Conservation (phyloP, 192 early-diverging fungal genomes). For the Coemansia nantahalensis region DNA sequence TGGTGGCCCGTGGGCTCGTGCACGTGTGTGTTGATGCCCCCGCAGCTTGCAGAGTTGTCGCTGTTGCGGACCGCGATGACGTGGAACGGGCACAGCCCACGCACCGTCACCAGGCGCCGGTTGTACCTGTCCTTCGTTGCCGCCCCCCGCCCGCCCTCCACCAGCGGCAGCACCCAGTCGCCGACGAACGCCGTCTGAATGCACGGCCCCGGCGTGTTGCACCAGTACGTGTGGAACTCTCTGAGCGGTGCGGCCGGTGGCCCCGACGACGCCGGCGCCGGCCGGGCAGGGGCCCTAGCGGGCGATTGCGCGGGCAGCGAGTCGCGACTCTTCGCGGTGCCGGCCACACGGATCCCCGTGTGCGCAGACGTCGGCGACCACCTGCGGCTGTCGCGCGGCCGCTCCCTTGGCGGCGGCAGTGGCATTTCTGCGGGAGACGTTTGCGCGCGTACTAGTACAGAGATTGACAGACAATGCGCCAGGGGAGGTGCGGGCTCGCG, state of each 20-base stretch:
- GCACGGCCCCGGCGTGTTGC: constrained; percentile 9
- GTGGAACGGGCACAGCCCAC: constrained; percentile 40
- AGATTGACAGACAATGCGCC: no score
- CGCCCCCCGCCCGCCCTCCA: not conserved
- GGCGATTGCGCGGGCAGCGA: no score
- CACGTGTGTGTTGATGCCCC: constrained; percentile 20
- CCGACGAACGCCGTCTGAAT: constrained; percentile 8
- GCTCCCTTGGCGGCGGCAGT: no score
- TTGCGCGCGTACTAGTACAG: no score
- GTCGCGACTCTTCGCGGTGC: no score
- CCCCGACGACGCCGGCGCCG: not conserved
- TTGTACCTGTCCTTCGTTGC: not conserved
- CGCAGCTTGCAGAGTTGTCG: constrained; percentile 1
- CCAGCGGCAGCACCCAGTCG: constrained; percentile 9
- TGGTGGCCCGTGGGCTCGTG: constrained; percentile 11
- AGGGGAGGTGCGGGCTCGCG: no score
- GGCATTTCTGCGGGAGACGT: no score
- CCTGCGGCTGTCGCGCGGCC: no score
- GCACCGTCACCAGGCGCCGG: constrained; percentile 8
- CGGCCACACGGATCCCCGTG: no score
- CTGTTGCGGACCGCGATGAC: constrained; percentile 1
- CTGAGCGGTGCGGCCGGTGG: not conserved
- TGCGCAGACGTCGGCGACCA: no score
- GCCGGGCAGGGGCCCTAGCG: no score
- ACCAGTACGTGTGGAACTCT: constrained; percentile 9